These are phyloP conservation scores for Sporothrix phasma DNA, from an alignment of 2,329 filamentous ascomycete species.

Conservation along the genomic window DNA sequence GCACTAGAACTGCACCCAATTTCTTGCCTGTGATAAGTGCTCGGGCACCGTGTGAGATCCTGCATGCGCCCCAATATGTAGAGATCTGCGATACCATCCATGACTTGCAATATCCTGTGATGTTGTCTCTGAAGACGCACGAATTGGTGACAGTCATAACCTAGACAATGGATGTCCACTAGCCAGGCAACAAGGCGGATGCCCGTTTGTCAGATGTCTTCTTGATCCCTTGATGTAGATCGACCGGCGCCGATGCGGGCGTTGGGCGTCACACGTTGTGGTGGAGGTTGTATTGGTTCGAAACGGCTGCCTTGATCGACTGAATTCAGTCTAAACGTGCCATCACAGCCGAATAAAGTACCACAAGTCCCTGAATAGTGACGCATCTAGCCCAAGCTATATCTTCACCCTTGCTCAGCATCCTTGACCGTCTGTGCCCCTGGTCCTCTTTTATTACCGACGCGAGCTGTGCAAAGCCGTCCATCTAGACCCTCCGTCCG, in stretches of 20 bases:
- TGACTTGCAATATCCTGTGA: background rate
- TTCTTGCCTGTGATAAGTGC: too few relatives aligned
- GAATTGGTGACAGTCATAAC: background rate
- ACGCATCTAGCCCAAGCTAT: background rate
- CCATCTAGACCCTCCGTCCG: background rate
- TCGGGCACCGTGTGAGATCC: too few relatives aligned
- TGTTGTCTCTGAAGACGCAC: background rate
- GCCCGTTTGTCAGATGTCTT: background rate
- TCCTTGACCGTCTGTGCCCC: background rate
- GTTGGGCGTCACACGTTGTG: background rate
- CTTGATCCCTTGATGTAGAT: background rate
- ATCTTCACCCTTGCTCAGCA: background rate
- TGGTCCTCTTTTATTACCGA: background rate
- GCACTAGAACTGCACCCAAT: background rate
- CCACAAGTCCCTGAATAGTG: background rate
- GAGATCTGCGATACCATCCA: too few relatives aligned
- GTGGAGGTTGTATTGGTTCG: background rate
- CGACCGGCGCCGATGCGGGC: background rate
- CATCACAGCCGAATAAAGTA: background rate
- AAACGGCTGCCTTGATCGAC: background rate
- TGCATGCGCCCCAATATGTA: background rate
- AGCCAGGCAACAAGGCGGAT: slow-evolving; percentile 4
- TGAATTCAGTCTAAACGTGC: background rate
- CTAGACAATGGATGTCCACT: background rate
- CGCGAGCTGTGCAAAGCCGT: background rate